These are phyloP conservation scores for Rauvolfia tetraphylla DNA, from an alignment of 257 asterid species.

Conservation along the genomic window DNA sequence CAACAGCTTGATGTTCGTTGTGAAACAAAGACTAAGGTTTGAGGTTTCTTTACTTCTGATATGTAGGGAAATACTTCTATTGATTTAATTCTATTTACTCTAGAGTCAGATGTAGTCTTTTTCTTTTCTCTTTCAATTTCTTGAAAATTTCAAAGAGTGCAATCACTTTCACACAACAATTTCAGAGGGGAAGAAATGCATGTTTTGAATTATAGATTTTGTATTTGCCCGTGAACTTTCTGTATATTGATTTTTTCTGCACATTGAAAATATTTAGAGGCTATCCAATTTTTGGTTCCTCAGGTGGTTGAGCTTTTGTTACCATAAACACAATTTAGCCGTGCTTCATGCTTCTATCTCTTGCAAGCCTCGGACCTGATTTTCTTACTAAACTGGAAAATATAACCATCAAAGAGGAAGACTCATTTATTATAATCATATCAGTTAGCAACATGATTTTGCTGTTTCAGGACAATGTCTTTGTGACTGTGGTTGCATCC, in stretches of 20 bases:
- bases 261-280: not conserved
- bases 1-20: slow-evolving; percentile 39
- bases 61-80: not conserved
- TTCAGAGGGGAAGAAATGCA: too few relatives aligned
- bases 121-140: not conserved
- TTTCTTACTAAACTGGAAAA: not conserved
- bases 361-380: not conserved
- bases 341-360: not conserved
- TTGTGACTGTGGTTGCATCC: slow-evolving; percentile 43
- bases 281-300: not conserved
- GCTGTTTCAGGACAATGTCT: slow-evolving; percentile 40
- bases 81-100: not conserved
- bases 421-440: not conserved
- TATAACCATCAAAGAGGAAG: not conserved
- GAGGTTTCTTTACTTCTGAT: not conserved
- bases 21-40: slow-evolving; percentile 42
- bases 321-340: not conserved
- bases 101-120: not conserved
- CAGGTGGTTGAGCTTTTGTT: not conserved
- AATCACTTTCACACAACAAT: too few relatives aligned
- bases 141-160: not conserved
- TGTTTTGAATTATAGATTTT: not conserved
- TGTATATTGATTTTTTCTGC: not conserved
- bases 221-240: too few relatives aligned
- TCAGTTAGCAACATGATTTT: not conserved